These are phyloP conservation scores for Hypoxylon sp. DNA, from an alignment of 2,329 filamentous ascomycete genomes.

Conservation along the genomic window DNA sequence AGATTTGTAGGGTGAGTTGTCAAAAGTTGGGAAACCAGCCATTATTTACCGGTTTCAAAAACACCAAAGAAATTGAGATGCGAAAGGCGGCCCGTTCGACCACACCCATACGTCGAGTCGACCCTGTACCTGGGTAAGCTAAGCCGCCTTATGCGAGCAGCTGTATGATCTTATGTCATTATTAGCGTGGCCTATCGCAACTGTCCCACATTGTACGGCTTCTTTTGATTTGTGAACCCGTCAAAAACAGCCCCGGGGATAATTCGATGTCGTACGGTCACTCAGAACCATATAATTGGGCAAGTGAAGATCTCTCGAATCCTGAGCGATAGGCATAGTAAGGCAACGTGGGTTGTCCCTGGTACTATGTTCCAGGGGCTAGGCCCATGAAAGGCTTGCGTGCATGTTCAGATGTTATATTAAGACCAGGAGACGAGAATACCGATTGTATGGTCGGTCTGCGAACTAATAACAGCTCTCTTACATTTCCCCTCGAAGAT, in stretches of 20 bases:
- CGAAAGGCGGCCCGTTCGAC: conserved; percentile 15
- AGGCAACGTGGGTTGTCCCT: conserved; percentile 23
- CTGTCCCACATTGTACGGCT: conserved; percentile 21
- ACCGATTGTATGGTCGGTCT: conserved; percentile 8
- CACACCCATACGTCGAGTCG: conserved; percentile 9
- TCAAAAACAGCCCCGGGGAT: conserved; percentile 18
- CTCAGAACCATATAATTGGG: conserved; percentile 28
- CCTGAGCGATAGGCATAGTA: conserved; percentile 17
- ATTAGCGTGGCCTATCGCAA: conserved; percentile 36
- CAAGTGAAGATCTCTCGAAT: conserved; percentile 25
- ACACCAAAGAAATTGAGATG: background rate
- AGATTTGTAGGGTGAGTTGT: conserved; percentile 33
- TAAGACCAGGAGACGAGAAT: conserved; percentile 10
- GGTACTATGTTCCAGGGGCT: conserved; percentile 24
- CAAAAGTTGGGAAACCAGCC: conserved; percentile 26
- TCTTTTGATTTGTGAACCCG: conserved; percentile 23
- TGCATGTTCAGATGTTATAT: conserved; percentile 16
- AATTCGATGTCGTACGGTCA: conserved; percentile 25
- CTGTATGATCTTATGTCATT: conserved; percentile 43
- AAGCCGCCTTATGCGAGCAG: conserved; percentile 31
- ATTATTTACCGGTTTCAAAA: conserved; percentile 24
- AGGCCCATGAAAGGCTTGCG: conserved; percentile 21
- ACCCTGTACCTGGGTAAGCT: conserved; percentile 25
- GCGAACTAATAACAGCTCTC: conserved; percentile 1
- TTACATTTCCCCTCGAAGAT: background rate